These are phyloP conservation scores for Nicotiana knightiana DNA, from an alignment of 257 asterid species.

Conservation along the genomic window DNA sequence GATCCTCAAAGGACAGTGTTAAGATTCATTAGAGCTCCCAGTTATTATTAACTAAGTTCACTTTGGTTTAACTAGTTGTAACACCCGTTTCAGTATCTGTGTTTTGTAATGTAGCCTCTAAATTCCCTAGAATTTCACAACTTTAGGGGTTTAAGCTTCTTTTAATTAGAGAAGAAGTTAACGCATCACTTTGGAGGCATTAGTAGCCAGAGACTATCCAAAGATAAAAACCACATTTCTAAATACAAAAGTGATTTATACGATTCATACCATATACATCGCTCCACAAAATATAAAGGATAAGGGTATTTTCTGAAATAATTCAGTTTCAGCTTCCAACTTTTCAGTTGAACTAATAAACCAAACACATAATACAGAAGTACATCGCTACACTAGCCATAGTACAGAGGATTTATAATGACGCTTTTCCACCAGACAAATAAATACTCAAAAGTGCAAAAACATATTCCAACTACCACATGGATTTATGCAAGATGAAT, in stretches of 20 bases:
- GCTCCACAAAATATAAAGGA: background rate
- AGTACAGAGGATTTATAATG: background rate
- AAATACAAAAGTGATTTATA: background rate
- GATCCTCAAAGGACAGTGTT: background rate
- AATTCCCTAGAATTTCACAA: background rate
- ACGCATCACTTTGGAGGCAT: conserved; percentile 1
- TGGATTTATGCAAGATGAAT: background rate
- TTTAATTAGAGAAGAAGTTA: background rate
- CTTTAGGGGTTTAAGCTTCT: background rate
- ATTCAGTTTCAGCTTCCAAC: background rate
- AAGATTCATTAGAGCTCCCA: background rate
- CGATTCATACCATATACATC: background rate
- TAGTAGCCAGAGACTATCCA: background rate
- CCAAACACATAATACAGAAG: background rate
- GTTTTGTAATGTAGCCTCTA: background rate
- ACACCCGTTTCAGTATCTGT: background rate
- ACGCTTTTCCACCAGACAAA: background rate
- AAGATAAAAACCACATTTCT: background rate
- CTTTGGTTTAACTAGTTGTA: background rate
- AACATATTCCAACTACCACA: background rate
- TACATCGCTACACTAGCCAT: background rate
- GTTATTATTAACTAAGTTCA: background rate
- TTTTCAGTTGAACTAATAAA: background rate
- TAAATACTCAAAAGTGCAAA: background rate
- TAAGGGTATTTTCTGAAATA: background rate